Evolutionary conservation across 2,329 filamentous ascomycete genomes (phyloP).

Genomic region (Botrytis tulipae): DNA sequence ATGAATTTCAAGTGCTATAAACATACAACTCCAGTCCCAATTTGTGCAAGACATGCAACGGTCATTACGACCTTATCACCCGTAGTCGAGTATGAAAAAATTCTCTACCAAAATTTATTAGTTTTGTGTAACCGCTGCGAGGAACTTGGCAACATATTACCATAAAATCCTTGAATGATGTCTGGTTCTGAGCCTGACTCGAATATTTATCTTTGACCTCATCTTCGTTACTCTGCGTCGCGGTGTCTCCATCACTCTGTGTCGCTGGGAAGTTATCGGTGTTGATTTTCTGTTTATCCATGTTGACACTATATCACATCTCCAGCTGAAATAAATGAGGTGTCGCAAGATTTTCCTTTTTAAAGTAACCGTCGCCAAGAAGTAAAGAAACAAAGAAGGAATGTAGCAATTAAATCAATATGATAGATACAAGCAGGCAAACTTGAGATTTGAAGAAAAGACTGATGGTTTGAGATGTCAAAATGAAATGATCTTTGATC

Average conservation of each 20-base stretch:
- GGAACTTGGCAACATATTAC: conserved; percentile 18
- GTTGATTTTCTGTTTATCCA: conserved; percentile 1
- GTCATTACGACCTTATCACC: conserved; percentile 30
- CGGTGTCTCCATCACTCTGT: conserved; percentile 8
- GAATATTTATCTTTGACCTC: conserved; percentile 25
- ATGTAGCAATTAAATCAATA: not conserved
- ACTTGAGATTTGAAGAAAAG: not conserved
- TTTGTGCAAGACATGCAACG: conserved; percentile 28
- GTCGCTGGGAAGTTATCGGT: not conserved
- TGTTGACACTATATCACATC: not conserved
- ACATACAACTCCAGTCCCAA: conserved; percentile 34
- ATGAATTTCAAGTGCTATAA: not conserved
- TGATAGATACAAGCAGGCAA: not conserved
- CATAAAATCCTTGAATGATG: conserved; percentile 30
- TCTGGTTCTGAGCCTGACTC: conserved; percentile 31
- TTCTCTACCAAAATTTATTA: conserved; percentile 26
- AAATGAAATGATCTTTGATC: not conserved
- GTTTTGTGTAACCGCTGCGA: not conserved
- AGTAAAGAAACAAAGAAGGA: conserved; percentile 7
- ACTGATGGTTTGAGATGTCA: not conserved
- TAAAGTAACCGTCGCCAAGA: not conserved
- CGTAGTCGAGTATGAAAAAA: conserved; percentile 34
- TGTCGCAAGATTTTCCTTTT: not conserved
- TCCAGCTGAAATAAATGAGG: not conserved
- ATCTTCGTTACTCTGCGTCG: not conserved